Evolutionary conservation across 1,139 yeast genomes (phyloP), one percentile per base, ranked within the genome.

Genomic region (Nakaseomyces bracarensis): DNA sequence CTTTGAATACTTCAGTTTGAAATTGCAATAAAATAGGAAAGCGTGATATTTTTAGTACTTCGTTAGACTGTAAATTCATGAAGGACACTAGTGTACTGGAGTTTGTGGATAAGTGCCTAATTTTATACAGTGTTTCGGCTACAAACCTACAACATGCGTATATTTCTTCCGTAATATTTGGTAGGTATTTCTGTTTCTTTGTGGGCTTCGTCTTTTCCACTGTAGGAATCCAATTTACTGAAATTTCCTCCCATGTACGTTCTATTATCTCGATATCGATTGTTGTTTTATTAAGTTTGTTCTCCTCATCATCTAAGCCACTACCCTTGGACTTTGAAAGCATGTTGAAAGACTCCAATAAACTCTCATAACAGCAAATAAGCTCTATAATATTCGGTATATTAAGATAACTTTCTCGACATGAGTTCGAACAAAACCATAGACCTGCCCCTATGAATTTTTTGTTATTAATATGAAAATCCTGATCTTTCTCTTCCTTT

Each of bases 1-100:
- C 75, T 54, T 75, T 70, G 59, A 67, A 80, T 2, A 76, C 71
- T 38, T 63, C 63, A 33, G 70, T 63, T 53, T 77, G 78, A 1
- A 81, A 70, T 34, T 66, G 60, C 29, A 79, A 54, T 11, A 79
- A 59, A 21, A 66, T 68, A 0, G 83, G 83, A 47, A 69, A 77
- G 46, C 61, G 65, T 18, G 56, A 45, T 4, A 75, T 66, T 53
- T 76, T 78, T 28, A 67, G 69, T 2, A 58, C 45, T 50, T 79
- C 85, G 48, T 75, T 75, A 0, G 81, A 72, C 51, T 79, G 83
- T 9, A 80, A 64, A 8, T 57, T 49, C 9, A 66, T 54, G 50
- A 77, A 79, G n/a, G 49, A 27, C 4, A 40, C 11, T 3, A 36
- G 18, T 7, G 45, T 43, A 3, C 29, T 20, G 19, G 44, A 40